These are phyloP conservation scores for Metarhizium humberi DNA, from an alignment of 2,329 filamentous ascomycete species.

Conservation along the genomic window DNA sequence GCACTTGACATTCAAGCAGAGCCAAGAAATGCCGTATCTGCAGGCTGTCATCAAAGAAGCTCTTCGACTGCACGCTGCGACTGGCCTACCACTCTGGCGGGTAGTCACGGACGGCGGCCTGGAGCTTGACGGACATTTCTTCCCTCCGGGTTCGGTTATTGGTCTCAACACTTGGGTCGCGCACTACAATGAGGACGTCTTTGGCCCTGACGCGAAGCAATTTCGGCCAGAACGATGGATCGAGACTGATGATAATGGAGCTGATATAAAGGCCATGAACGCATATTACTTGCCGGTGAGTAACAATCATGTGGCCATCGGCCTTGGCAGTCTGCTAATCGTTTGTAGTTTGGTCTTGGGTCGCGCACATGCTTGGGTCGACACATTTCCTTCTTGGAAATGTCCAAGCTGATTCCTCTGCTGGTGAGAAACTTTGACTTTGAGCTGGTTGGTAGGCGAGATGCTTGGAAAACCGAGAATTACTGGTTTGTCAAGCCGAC, in stretches of 20 bases:
- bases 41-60: conserved; percentile 45
- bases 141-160: no score
- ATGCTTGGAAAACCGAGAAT: conserved; percentile 25
- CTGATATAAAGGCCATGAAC: conserved; percentile 18
- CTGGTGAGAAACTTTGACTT: conserved; percentile 25
- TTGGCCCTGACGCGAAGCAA: no score
- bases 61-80: conserved; percentile 39
- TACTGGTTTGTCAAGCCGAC: conserved; percentile 33
- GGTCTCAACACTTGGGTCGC: no score
- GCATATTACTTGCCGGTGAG: conserved; percentile 19
- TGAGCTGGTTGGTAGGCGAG: conserved; percentile 10
- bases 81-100: conserved; percentile 22
- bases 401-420: conserved; percentile 31
- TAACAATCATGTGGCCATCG: background rate
- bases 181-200: no score
- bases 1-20: conserved; percentile 28
- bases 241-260: conserved; percentile 12
- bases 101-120: no score
- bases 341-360: conserved; percentile 27
- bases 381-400: conserved; percentile 32
- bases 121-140: no score
- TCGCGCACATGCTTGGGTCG: conserved; percentile 32
- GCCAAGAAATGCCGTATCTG: conserved; percentile 38
- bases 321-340: background rate
- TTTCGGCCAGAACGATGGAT: conserved; percentile 27